These are phyloP conservation scores for Skeletonema potamos DNA, from an alignment of 108 stramenopile species.

Conservation along the genomic window DNA sequence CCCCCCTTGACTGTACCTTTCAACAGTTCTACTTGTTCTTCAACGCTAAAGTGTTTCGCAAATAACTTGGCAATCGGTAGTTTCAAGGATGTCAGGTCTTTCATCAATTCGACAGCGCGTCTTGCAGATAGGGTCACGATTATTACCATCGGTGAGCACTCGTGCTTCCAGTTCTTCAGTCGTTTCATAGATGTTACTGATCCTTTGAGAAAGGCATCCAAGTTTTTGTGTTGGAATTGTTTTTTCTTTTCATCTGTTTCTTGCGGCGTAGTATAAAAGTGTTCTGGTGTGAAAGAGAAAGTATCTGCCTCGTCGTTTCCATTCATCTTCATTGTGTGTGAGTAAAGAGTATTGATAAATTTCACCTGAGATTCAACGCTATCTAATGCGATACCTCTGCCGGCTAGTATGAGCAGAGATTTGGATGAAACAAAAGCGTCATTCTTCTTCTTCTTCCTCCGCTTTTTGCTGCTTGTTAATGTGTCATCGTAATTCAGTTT, in stretches of 20 bases:
- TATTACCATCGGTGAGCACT: constrained; percentile 62
- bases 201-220: constrained; percentile 28
- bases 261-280: constrained; percentile 4
- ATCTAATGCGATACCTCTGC: constrained; percentile 47
- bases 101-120: constrained; percentile 72
- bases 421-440: constrained; percentile 22
- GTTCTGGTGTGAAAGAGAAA: constrained; percentile 14
- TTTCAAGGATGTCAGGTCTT: constrained; percentile 63
- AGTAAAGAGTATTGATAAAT: constrained; percentile 41
- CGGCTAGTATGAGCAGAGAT: constrained; percentile 45
- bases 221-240: constrained; percentile 14
- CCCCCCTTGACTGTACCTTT: constrained; percentile 2
- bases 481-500: not conserved
- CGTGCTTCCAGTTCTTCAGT: constrained; percentile 65
- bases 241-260: constrained; percentile 11
- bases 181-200: constrained; percentile 52
- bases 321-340: constrained; percentile 32
- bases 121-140: constrained; percentile 79
- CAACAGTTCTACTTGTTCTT: constrained; percentile 61
- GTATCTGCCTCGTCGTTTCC: constrained; percentile 2
- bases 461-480: constrained; percentile 37
- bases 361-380: constrained; percentile 23
- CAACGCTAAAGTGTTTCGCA: constrained; percentile 76
- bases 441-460: constrained; percentile 20
- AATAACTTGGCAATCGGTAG: constrained; percentile 78